Conservation (phyloP, 2,329 filamentous ascomycete species). For the Fusarium lateritium region DNA sequence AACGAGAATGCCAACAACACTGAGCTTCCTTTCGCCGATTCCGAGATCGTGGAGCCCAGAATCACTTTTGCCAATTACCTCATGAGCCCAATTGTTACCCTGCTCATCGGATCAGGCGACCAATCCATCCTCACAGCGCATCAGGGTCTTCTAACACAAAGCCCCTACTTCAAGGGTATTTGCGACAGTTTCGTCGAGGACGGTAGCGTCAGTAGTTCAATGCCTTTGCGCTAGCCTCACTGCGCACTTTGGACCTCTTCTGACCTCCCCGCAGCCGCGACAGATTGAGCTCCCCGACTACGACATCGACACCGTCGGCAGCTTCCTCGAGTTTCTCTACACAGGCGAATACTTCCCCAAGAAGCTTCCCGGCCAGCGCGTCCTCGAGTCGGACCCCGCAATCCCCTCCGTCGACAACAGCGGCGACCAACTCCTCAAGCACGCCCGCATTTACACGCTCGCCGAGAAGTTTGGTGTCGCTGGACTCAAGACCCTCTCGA, state of each 20-base stretch:
- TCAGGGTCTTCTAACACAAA: slow-evolving; percentile 80
- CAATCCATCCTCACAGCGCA: slow-evolving; percentile 81
- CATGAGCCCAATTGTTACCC: slow-evolving; percentile 77
- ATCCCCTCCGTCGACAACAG: slow-evolving; percentile 78
- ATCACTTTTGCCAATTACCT: slow-evolving; percentile 72
- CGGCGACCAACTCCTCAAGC: slow-evolving; percentile 88
- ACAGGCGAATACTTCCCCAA: slow-evolving; percentile 77
- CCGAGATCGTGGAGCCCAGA: slow-evolving; percentile 55
- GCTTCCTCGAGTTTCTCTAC: slow-evolving; percentile 60
- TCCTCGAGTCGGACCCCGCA: slow-evolving; percentile 78
- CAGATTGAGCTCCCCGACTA: slow-evolving; percentile 73
- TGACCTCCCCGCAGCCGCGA: slow-evolving; percentile 63
- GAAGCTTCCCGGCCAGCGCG: slow-evolving; percentile 72
- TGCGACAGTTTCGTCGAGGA: slow-evolving; percentile 74
- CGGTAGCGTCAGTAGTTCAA: slow-evolving; percentile 66
- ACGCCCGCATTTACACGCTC: slow-evolving; percentile 91
- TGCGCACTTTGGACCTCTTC: background rate
- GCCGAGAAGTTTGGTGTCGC: slow-evolving; percentile 82
- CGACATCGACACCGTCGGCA: slow-evolving; percentile 55
- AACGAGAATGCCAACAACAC: slow-evolving; percentile 51
- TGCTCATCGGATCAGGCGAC: slow-evolving; percentile 75
- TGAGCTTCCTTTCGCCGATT: slow-evolving; percentile 58
- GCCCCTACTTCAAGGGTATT: slow-evolving; percentile 79
- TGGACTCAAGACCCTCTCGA: slow-evolving; percentile 81
- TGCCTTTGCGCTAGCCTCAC: background rate